Base-by-base conservation (phyloP, 805 yeast genomes). In the Schizosaccharomyces osmophilus region DNA sequence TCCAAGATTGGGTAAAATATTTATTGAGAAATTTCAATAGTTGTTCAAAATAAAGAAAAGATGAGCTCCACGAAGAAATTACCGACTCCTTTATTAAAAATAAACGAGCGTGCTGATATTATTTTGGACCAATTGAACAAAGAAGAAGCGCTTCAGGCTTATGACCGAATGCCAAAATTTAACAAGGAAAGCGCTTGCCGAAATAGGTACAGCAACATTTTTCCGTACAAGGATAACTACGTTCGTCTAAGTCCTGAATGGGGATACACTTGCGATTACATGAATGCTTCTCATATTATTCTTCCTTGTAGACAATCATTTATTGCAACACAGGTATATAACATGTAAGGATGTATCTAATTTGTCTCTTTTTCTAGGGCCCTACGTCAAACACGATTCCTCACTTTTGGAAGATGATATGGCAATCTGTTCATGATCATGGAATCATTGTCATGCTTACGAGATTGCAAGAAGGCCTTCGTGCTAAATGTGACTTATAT, bases 171-270 rank as follows among this genome's bases (percentile, higher is more conserved):
- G 57, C 36, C 36, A 3, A 9, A 51, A 13, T 29, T 51, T 6
- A 29, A 29, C 22, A 17, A 24, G 6, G 57, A 51, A 51, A 11
- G 32, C 9, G 15, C 36, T 26, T 70, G 77, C 61, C 26, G 88
- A 68, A 87, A 89, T 70, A 73, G 97, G 63, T 89, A 89, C 74
- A 84, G 85, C 67, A 95, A 89, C 70, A 85, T 89, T 55, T 83
- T 85, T 68, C 88, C 95, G 4, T 89, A 80, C 71, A 94, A 86
- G 68, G 90, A 86, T 67, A 79, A 93, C 3, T 75, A 95, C 62
- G 96, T 90, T 13, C 79, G 79, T 63, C 73, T 86, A 59, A 69
- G 71, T 22, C 57, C 31, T 9, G 17, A 19, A 9, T 51, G 57
- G 57, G 36, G 36, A 24, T 17, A 24, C 5, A 13, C 2, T 11